Evolutionary conservation across 768 basidiomycete genomes (phyloP), one percentile per base, ranked within the genome.

Genomic region (Suillus lakei): DNA sequence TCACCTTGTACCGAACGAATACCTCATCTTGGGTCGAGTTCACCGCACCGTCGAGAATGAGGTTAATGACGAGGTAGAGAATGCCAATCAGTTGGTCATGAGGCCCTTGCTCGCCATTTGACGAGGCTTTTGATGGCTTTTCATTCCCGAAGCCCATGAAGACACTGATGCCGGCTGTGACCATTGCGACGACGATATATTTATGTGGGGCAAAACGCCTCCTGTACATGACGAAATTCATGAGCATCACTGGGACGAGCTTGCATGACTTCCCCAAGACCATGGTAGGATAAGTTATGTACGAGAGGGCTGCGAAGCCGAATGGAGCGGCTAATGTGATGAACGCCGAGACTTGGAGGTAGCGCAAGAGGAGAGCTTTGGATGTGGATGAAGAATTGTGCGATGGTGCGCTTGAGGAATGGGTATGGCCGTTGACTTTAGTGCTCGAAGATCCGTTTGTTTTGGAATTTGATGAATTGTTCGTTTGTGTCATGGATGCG

Each of bases 201-300:
- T 99, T 99, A 86, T 99, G 92, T 1, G 89, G 85, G 0, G 95
- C 92, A 76, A 98, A 99, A 68, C 86, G 85, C 58, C 97, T 91
- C 62, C 96, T 94, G 79, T 99, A 99, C 65, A 98, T 84, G 44
- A 99, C 72, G 71, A 99, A 89, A 79, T 99, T 98, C 91, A 99
- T 96, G 77, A 99, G 86, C 88, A 97, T 94, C 66, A 96, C 98
- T 0, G 98, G 98, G 51, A 99, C 95, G 74, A 99, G 93, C 76
- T 99, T 99, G 85, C 98, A 99, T 0, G 96, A 98, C 78, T 99
- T 99, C 61, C 94, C 98, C 68, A 99, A 91, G 39, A 99, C 96
- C 93, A 98, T 97, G 51, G 97, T 95, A 59, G 98, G 98, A 82
- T 98, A 99, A 21, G 95, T 95, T 74, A 99, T 96, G 80, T 97